A percentile compares a stretch with the other conserved stretches of the same genome.
phyloP scores from a whole-genome alignment of 768 basidiomycete genomes.

The Tephrocybe sp. region DNA sequence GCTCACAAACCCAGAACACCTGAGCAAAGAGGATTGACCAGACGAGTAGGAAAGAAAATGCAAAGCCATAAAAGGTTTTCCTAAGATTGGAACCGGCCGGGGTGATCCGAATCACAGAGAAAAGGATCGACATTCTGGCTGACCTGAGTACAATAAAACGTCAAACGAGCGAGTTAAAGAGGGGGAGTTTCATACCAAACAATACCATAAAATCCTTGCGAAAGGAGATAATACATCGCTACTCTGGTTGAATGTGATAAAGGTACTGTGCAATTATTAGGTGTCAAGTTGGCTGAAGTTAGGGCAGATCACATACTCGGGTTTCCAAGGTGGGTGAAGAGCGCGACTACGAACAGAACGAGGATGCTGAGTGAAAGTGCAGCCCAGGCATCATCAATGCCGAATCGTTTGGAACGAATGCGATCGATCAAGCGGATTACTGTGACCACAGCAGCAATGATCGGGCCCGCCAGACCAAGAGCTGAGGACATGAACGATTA shows the following conservation, averaged over 20 bases:
- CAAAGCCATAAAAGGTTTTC: constrained; percentile 22
- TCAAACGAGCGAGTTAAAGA: neutral
- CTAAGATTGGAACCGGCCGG: constrained; percentile 22
- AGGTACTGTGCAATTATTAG: constrained; percentile 10
- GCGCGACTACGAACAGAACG: constrained; percentile 18
- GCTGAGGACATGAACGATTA: no score
- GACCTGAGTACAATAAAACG: constrained; percentile 19
- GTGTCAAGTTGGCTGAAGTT: neutral
- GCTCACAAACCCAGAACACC: constrained; percentile 33
- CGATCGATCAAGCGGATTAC: constrained; percentile 21
- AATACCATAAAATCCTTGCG: constrained; percentile 22
- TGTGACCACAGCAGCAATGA: constrained; percentile 20
- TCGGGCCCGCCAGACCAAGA: constrained; percentile 8
- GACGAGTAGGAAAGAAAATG: constrained; percentile 20
- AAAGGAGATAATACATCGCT: constrained; percentile 19
- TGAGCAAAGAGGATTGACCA: constrained; percentile 35
- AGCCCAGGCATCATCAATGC: constrained; percentile 25
- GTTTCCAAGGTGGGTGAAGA: constrained; percentile 22
- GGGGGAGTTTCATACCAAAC: constrained; percentile 17
- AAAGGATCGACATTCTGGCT: constrained; percentile 40
- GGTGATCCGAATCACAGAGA: constrained; percentile 40
- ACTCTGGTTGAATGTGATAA: constrained; percentile 14
- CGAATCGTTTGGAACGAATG: constrained; percentile 15
- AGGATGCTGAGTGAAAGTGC: constrained; percentile 19
- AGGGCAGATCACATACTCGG: constrained; percentile 15